These are phyloP conservation scores for Aureobasidium namibiae DNA, from an alignment of 2,329 filamentous ascomycete species.

Conservation along the genomic window DNA sequence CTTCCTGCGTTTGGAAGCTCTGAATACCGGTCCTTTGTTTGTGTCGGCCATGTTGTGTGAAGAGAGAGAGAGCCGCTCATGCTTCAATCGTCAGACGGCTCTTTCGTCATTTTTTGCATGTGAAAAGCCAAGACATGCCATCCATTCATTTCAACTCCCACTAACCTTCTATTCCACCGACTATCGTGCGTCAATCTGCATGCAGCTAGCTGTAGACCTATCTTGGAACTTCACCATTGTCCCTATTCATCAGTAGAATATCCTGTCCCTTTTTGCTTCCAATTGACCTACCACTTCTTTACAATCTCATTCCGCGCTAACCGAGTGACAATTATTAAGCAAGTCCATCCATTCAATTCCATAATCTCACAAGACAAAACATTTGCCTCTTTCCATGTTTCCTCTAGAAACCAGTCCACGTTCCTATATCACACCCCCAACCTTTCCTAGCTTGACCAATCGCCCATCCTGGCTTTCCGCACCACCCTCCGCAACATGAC, in stretches of 20 bases:
- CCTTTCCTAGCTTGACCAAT: not conserved
- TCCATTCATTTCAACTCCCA: not conserved
- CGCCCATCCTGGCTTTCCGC: slow-evolving; percentile 19
- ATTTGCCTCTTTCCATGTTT: not conserved
- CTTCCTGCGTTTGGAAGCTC: slow-evolving; percentile 43
- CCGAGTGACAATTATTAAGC: slow-evolving; percentile 11
- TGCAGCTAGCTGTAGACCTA: not conserved
- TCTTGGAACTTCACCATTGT: not conserved
- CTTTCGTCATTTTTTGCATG: slow-evolving; percentile 11
- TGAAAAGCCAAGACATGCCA: slow-evolving; percentile 2
- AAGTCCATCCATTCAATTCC: slow-evolving; percentile 2
- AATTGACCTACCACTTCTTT: not conserved
- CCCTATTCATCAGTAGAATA: not conserved
- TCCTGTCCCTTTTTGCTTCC: not conserved
- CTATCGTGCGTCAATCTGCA: not conserved
- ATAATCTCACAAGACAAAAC: not conserved
- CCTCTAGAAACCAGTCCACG: not conserved
- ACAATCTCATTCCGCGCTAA: not conserved
- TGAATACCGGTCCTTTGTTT: slow-evolving; percentile 33
- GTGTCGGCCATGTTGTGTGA: not conserved
- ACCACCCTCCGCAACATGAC: slow-evolving; percentile 49
- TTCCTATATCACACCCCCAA: not conserved
- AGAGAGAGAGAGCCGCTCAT: not conserved
- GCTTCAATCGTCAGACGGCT: not conserved
- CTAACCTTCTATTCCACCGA: not conserved